Percentiles rank a stretch among this genome's conserved stretches.
Evolutionary conservation across 2,329 filamentous ascomycete genomes (phyloP).

Genomic region (Fusarium subtropicale): DNA sequence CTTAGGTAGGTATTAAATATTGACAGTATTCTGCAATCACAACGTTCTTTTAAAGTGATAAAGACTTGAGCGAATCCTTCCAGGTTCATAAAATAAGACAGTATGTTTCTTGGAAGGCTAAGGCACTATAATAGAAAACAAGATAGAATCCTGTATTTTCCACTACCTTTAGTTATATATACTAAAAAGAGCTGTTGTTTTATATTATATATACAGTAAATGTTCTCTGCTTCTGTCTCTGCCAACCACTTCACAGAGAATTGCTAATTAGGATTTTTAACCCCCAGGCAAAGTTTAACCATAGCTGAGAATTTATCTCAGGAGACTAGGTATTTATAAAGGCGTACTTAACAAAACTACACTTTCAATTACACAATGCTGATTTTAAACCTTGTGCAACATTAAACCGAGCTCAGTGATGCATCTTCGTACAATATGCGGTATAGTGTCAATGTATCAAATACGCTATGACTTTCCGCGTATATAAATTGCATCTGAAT

Average conservation of each 20-base stretch:
- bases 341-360: neutral
- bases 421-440: too few species aligned
- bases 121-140: too few species aligned
- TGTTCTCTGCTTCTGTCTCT: neutral
- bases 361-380: neutral
- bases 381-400: neutral
- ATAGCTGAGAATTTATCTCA: neutral
- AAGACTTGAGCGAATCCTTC: neutral
- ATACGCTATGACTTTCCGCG: neutral
- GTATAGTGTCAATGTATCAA: rapidly evolving
- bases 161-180: conserved; percentile 27
- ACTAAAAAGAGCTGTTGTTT: too few species aligned
- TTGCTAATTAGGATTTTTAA: neutral
- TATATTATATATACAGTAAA: neutral
- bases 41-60: neutral
- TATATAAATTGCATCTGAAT: neutral
- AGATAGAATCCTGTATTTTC: too few species aligned
- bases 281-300: neutral
- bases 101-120: neutral
- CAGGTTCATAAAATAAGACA: neutral
- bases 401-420: neutral
- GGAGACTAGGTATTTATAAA: neutral
- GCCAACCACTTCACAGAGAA: neutral
- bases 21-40: neutral
- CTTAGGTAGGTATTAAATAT: neutral